phyloP scores from a whole-genome alignment of 768 basidiomycete species.

The Tephrocybe rancida region DNA sequence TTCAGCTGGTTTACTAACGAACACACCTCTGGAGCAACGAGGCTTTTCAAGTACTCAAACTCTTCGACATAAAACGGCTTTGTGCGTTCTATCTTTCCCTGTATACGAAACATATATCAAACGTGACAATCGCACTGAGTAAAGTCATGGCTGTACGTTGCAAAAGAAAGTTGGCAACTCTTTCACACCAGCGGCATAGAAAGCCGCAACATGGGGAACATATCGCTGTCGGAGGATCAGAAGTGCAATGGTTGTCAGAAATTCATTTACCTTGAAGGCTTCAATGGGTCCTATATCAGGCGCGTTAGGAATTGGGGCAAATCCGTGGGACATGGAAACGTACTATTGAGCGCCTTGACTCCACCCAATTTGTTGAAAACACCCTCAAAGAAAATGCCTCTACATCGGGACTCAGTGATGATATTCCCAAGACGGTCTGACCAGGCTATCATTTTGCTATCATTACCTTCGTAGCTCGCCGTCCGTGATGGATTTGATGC shows the following conservation, averaged over 20 bases:
- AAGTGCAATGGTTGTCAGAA: neutral
- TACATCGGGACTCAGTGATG: slow-evolving; percentile 17
- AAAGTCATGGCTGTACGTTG: slow-evolving; percentile 32
- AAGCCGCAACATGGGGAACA: slow-evolving; percentile 42
- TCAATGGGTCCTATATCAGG: slow-evolving; percentile 37
- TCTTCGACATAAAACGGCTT: slow-evolving; percentile 62
- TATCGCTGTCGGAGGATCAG: slow-evolving; percentile 31
- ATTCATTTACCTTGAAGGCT: slow-evolving; percentile 45
- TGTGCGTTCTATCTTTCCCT: slow-evolving; percentile 61
- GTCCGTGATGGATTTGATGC: slow-evolving; percentile 61
- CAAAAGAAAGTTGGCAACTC: slow-evolving; percentile 41
- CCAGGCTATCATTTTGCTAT: no score
- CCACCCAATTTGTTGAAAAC: slow-evolving; percentile 66
- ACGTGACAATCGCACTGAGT: no score
- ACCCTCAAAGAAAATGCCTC: slow-evolving; percentile 60
- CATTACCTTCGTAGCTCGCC: slow-evolving; percentile 48
- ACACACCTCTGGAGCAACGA: slow-evolving; percentile 55
- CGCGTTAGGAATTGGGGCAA: neutral
- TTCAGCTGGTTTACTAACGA: neutral
- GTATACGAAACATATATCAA: no score
- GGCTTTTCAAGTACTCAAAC: slow-evolving; percentile 56
- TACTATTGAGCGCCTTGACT: slow-evolving; percentile 33
- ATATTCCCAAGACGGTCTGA: no score
- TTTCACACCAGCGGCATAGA: slow-evolving; percentile 36
- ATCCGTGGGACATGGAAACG: neutral